These are phyloP conservation scores for Cadophora sp. DNA, from an alignment of 2,329 filamentous ascomycete genomes.

Conservation along the genomic window DNA sequence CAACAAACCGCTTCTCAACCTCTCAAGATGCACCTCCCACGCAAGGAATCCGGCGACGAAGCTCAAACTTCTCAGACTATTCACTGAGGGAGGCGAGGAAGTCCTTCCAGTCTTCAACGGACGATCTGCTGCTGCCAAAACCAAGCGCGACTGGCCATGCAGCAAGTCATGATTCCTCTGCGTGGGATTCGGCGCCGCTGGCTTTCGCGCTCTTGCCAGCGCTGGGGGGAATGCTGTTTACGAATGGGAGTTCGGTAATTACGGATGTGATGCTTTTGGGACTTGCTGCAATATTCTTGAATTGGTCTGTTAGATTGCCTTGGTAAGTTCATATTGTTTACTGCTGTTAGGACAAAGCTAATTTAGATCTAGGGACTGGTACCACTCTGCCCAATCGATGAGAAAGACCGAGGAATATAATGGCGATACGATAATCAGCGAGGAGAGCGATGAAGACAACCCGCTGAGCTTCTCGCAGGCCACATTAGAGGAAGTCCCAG, in stretches of 20 bases:
- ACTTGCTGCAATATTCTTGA: constrained; percentile 83
- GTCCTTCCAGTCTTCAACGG: constrained; percentile 69
- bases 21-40: constrained; percentile 34
- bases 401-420: constrained; percentile 58
- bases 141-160: constrained; percentile 49
- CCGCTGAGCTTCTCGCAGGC: constrained; percentile 38
- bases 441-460: constrained; percentile 55
- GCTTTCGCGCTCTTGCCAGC: constrained; percentile 86
- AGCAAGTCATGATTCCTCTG: constrained; percentile 61
- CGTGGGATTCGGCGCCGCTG: constrained; percentile 82
- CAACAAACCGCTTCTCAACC: constrained; percentile 39
- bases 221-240: constrained; percentile 82
- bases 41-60: constrained; percentile 62
- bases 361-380: constrained; percentile 67
- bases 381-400: constrained; percentile 71
- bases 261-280: constrained; percentile 85
- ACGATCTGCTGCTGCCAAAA: constrained; percentile 70
- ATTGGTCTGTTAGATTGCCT: constrained; percentile 89
- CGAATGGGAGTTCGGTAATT: constrained; percentile 81
- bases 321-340: constrained; percentile 64
- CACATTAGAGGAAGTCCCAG: constrained; percentile 41
- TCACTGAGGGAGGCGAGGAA: constrained; percentile 72
- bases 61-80: constrained; percentile 80
- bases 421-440: constrained; percentile 45
- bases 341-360: constrained; percentile 17